phyloP scores from a whole-genome alignment of 208 protist genomes.

The Lotmaria passim region DNA sequence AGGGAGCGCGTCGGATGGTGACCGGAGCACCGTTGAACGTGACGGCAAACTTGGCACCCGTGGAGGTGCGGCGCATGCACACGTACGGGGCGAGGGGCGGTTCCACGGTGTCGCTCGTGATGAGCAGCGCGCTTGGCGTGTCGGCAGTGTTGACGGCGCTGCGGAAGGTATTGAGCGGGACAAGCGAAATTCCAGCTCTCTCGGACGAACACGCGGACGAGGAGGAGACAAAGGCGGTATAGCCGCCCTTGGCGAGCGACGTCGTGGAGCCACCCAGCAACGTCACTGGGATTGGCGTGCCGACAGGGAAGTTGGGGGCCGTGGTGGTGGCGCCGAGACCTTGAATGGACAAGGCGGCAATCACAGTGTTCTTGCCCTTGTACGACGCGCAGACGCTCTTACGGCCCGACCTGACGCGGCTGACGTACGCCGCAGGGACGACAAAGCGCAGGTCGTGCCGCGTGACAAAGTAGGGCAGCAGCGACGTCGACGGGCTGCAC shows the following conservation, averaged over 20 bases:
- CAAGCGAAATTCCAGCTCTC: conserved; percentile 24
- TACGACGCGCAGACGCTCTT: conserved; percentile 68
- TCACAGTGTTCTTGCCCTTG: conserved; percentile 35
- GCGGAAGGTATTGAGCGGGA: conserved; percentile 34
- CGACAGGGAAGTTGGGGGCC: conserved; percentile 30
- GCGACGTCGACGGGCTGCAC: conserved; percentile 46
- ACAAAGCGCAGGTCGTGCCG: conserved; percentile 41
- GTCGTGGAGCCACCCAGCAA: conserved; percentile 47
- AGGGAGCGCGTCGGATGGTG: conserved; percentile 6
- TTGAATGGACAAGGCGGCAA: conserved; percentile 39
- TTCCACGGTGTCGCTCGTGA: conserved; percentile 7
- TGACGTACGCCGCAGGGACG: conserved; percentile 31
- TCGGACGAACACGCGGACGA: conserved; percentile 38
- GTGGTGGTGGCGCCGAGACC: conserved; percentile 34
- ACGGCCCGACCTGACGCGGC: conserved; percentile 33
- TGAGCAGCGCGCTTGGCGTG: conserved; percentile 20
- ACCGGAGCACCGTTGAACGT: conserved; percentile 19
- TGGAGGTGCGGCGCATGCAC: conserved; percentile 43
- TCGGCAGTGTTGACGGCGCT: conserved; percentile 13
- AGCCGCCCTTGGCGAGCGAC: conserved; percentile 41
- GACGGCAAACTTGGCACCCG: conserved; percentile 17
- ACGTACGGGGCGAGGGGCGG: conserved; percentile 17
- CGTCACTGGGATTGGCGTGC: conserved; percentile 36
- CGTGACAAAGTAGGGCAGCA: conserved; percentile 51
- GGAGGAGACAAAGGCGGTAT: conserved; percentile 52